Evolutionary conservation across 2,329 filamentous ascomycete species (phyloP), one percentile per base, ranked within the genome.

Genomic region (Chaetomium globosum): DNA sequence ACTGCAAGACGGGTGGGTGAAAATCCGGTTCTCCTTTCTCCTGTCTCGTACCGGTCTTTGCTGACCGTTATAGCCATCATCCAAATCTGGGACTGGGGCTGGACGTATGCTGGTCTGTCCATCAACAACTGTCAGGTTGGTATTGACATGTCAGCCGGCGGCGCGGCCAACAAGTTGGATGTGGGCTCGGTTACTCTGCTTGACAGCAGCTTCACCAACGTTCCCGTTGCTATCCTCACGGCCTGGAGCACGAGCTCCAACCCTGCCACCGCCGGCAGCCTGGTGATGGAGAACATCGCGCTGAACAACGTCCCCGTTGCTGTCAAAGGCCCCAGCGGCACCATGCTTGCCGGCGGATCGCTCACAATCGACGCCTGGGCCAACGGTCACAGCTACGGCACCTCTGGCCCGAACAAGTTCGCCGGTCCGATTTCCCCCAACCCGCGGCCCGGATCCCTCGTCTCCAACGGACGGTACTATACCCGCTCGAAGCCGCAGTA

Each of bases 401-500:
- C 78, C 43, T 71, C 69, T 26, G 77, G 26, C 26, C 74, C 75
- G 7, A 75, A 75, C 23, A 71, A 76, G n/a, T 78, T 85, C 33
- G 83, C 87, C 72, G 83, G 81, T 57, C 70, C 71, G 72, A 69
- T 79, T 77, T 71, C 81, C 65, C 71, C 81, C 73, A 73, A 82
- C 81, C 57, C 71, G 71, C 75, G 79, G 71, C 87, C 89, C 7
- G 74, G 78, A 2, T 74, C 77, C 5, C 84, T 93, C 8, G 77
- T 89, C 39, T 71, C 75, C 36, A 62, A 65, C 36, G 74, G 73
- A 16, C 75, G 79, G 5, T 88, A 85, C 69, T 86, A 83, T 67
- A 81, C 89, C 70, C 85, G 87, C 55, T 87, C 88, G 67, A 91
- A 91, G 81, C 90, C 90, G 19, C 87, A 91, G 71, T 93, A 93